phyloP scores from a whole-genome alignment of 768 basidiomycete species.

The Russula virescens region DNA sequence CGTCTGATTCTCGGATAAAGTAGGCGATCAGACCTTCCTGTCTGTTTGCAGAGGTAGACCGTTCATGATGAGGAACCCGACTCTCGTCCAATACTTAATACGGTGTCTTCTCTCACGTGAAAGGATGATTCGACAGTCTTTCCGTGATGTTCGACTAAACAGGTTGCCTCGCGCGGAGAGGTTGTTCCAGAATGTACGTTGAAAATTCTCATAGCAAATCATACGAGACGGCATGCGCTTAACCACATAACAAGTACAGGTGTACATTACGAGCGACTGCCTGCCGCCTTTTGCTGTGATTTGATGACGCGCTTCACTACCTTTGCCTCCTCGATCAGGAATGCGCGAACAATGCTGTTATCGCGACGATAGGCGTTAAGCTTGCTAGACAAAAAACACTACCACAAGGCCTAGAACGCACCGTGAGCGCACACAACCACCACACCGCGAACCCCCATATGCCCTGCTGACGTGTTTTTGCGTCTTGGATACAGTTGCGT shows the following conservation, averaged over 20 bases:
- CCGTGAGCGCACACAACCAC: constrained; percentile 93
- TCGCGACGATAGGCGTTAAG: neutral
- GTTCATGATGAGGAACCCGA: neutral
- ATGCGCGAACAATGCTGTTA: constrained; percentile 93
- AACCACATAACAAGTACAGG: neutral
- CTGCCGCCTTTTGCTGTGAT: constrained; percentile 54
- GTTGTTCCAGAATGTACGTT: neutral
- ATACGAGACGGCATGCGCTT: constrained; percentile 4
- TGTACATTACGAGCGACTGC: constrained; percentile 25
- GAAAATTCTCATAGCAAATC: neutral
- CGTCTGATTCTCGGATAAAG: neutral
- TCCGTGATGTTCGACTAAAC: no score
- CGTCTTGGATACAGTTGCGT: constrained; percentile 94
- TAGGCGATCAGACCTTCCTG: no score
- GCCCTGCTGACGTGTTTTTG: constrained; percentile 95
- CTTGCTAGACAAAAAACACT: constrained; percentile 6
- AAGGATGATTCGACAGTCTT: no score
- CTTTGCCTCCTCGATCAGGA: constrained; percentile 99
- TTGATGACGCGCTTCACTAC: constrained; percentile 99
- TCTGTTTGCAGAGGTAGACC: no score
- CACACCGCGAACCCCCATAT: constrained; percentile 97
- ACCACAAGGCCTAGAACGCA: constrained; percentile 42
- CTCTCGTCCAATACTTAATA: no score
- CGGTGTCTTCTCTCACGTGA: no score
- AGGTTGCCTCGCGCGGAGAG: neutral